These are phyloP conservation scores for Setaria italica DNA, from an alignment of 202 grass and related monocot genomes.

Conservation along the genomic window DNA sequence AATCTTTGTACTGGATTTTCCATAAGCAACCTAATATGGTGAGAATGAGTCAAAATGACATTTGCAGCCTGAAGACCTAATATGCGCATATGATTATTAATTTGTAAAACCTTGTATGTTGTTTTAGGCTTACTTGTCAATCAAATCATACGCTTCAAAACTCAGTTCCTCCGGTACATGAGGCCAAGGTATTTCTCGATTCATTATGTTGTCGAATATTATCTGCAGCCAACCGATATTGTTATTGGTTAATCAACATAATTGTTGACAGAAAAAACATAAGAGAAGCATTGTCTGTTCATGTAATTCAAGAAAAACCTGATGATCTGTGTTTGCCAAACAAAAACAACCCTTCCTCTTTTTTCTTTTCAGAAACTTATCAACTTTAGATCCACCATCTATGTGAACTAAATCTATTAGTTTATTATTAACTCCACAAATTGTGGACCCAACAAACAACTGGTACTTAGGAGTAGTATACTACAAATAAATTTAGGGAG, in stretches of 20 bases:
- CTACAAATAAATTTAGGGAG: background rate
- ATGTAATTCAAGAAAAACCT: background rate
- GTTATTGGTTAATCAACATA: slow-evolving; percentile 38
- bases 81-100: background rate
- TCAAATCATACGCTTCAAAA: slow-evolving; percentile 78
- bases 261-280: background rate
- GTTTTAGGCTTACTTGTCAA: slow-evolving; percentile 72
- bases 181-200: slow-evolving; percentile 96
- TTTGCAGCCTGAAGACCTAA: background rate
- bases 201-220: slow-evolving; percentile 99
- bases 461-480: background rate
- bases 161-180: slow-evolving; percentile 87
- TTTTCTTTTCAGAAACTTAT: background rate
- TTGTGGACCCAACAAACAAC: background rate
- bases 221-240: slow-evolving; percentile 52
- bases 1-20: slow-evolving; percentile 91
- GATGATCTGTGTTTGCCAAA: background rate
- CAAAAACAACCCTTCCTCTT: background rate
- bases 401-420: background rate
- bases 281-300: slow-evolving; percentile 18
- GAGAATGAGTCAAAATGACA: background rate
- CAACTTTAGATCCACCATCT: background rate
- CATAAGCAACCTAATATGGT: slow-evolving; percentile 70
- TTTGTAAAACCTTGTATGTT: background rate
- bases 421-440: background rate